Evolutionary conservation across 1,284 basidiomycete species (phyloP), one percentile per base, ranked within the genome.

Genomic region (Pisolithus thermaeus): DNA sequence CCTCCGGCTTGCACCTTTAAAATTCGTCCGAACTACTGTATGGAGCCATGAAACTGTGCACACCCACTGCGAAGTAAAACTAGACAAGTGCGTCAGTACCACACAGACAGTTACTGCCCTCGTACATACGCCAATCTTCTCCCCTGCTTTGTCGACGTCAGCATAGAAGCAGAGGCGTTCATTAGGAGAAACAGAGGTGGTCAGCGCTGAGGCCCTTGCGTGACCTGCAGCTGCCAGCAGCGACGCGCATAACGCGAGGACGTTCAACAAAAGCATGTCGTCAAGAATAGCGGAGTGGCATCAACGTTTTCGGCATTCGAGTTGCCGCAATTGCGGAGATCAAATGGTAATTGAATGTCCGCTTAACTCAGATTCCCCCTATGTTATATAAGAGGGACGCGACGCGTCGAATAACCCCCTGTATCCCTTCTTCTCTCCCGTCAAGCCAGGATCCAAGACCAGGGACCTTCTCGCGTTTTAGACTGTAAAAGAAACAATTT

Each of bases 111-210:
- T 30, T 7, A 39, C 23, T 27, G 51, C 30, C 25, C 6, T 18
- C 52, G 51, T 42, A 78, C 84, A 61, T 69, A 86, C 87, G 49
- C 92, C 89, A 56, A 95, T 85, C 77, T 95, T 95, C 72, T 95
- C 92, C 41, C 87, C 87, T 1, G 78, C 82, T 70, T 93, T 92
- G 74, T 98, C 96, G n/a, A 97, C 94, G 67, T 95, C 92, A 7
- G 93, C 91, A 64, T 92, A 97, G 73, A 95, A 99, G 71, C 97
- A 99, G 51, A 90, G 73, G 47, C 90, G 78, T 65, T 97, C 91
- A 64, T 93, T 94, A 1, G 92, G 84, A 18, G 80, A 74, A 53
- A 99, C 81, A 28, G 87, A 77, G 4, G 94, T 93, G 1, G 96
- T 97, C 45, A 99, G 73, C 0, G 97, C 94, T 1, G 91, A 80